These are phyloP conservation scores for Huntiella decipiens DNA, from an alignment of 2,329 filamentous ascomycete species.

Conservation along the genomic window DNA sequence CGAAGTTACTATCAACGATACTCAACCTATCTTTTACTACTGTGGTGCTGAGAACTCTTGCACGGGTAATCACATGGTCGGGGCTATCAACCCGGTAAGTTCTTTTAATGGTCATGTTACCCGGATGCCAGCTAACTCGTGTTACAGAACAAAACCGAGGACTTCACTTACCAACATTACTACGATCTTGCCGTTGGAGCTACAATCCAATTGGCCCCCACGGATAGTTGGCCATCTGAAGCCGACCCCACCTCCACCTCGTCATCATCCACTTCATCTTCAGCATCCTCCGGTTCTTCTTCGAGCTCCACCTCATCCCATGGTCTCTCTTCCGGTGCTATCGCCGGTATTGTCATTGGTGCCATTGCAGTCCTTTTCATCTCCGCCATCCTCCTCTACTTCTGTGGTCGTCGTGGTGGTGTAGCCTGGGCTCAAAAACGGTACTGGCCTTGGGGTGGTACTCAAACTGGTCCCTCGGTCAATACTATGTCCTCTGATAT, in stretches of 20 bases:
- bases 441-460: not conserved
- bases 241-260: conserved; percentile 13
- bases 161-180: conserved; percentile 27
- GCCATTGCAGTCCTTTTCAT: conserved; percentile 25
- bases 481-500: too few species aligned
- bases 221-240: conserved; percentile 35
- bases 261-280: conserved; percentile 12
- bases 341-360: conserved; percentile 41
- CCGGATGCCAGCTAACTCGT: conserved; percentile 8
- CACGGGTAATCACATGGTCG: conserved; percentile 48
- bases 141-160: conserved; percentile 2
- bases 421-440: conserved; percentile 19
- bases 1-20: conserved; percentile 34
- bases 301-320: conserved; percentile 10
- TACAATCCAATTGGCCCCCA: conserved; percentile 34
- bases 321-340: conserved; percentile 25
- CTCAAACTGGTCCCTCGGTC: not conserved
- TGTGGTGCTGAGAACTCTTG: conserved; percentile 51
- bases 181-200: conserved; percentile 27
- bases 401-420: conserved; percentile 26
- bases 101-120: not conserved
- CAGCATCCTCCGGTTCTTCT: conserved; percentile 9
- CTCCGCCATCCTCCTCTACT: conserved; percentile 27
- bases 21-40: conserved; percentile 46
- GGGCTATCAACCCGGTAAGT: conserved; percentile 50